Base-by-base conservation (phyloP, 1,284 basidiomycete genomes). In the Marasmius sp. region DNA sequence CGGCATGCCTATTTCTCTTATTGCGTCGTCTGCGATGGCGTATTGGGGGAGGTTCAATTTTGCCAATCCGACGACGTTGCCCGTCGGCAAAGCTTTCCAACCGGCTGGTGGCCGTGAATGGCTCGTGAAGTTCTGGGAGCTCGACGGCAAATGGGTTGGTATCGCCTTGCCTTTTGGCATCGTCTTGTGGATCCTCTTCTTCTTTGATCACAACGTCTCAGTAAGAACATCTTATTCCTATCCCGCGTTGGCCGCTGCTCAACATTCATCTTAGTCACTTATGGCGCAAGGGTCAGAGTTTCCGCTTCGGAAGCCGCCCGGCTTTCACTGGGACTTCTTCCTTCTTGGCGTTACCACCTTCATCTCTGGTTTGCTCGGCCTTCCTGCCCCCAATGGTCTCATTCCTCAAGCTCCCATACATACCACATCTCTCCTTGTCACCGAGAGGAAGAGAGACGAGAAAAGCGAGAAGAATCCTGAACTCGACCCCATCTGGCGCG, bases 321-420 rank as follows among this genome's bases (percentile, higher is more conserved):
- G 94, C 0, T 98, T 98, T 72, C 95, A 98, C 69, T 95, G 86
- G 67, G 92, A 93, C 70, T 92, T 93, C 71, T 92, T 95, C 80
- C 79, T 95, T 4, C 85, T 99, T 14, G 97, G 96, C 3, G 81
- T 97, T 64, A 95, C 93, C 0, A 98, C 96, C 0, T 92, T 98
- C 69, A 86, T 98, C 54, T 90, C 95, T 4, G 96, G 95, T 0
- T 78, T 98, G 18, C 81, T 99, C 2, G 96, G 96, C 16, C 72
- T 97, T 3, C 95, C 96, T 0, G 95, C 96, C 0, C 96, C 96
- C 0, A 98, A 98, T 69, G 96, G 95, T 3, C 83, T 97, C 22
- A 97, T 99, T 54, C 96, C 96, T 0, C 97, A 98, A 76, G 96
- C 97, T 0, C 97, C 96, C 0, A 92, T 97, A 27, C 95, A 98